phyloP scores from a whole-genome alignment of 1,139 yeast species.

The Geotrichum cucujoidarum region DNA sequence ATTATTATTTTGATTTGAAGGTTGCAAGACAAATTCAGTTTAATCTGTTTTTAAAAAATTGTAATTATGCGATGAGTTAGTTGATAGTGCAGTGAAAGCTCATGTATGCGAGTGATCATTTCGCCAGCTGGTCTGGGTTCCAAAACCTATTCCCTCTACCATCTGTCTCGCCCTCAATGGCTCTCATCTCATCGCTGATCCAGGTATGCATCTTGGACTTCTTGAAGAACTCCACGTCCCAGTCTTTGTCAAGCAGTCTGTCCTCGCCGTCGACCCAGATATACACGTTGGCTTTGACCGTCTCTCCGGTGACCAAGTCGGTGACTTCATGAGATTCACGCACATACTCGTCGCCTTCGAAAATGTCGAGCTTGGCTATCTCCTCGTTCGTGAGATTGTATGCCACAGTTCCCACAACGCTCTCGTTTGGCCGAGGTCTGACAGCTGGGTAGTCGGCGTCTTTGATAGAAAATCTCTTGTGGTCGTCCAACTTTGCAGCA shows the following conservation, averaged over 20 bases:
- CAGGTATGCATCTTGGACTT: slow-evolving; percentile 13
- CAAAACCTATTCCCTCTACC: slow-evolving; percentile 9
- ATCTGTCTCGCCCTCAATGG: slow-evolving; percentile 9
- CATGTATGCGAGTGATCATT: background rate
- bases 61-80: too few species aligned
- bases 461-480: slow-evolving; percentile 27
- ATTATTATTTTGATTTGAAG: too few species aligned
- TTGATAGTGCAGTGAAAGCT: too few species aligned
- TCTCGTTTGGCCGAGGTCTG: slow-evolving; percentile 14
- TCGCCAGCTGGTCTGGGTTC: slow-evolving; percentile 1
- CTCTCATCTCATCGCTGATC: slow-evolving; percentile 13
- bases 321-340: slow-evolving; percentile 26
- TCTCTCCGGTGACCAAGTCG: slow-evolving; percentile 22
- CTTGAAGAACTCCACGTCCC: slow-evolving; percentile 14
- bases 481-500: slow-evolving; percentile 27
- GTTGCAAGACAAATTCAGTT: too few species aligned
- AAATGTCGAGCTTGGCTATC: slow-evolving; percentile 29
- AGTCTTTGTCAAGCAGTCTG: slow-evolving; percentile 4
- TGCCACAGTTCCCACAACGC: slow-evolving; percentile 32
- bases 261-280: slow-evolving; percentile 27
- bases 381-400: slow-evolving; percentile 27
- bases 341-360: slow-evolving; percentile 36
- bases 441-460: slow-evolving; percentile 35
- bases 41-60: too few species aligned
- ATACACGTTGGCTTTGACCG: slow-evolving; percentile 26